These are phyloP conservation scores for Aspergillus ochraceus DNA, from an alignment of 2,329 filamentous ascomycete species.

Conservation along the genomic window DNA sequence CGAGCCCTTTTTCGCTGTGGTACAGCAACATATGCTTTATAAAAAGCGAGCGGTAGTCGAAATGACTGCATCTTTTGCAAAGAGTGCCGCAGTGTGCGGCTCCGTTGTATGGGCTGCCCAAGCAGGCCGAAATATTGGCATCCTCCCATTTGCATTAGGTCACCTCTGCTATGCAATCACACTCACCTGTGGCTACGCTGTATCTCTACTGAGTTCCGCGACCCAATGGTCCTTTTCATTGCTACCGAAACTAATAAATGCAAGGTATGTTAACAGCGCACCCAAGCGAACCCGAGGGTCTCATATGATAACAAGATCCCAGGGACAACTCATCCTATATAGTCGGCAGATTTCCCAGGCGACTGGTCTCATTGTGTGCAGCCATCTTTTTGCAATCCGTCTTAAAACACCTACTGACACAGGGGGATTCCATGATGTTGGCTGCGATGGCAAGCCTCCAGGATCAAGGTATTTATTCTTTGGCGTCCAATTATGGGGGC, in stretches of 20 bases:
- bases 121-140: conserved; percentile 60
- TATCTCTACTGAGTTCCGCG: conserved; percentile 60
- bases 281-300: background rate
- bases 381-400: conserved; percentile 85
- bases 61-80: conserved; percentile 73
- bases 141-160: conserved; percentile 85
- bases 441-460: conserved; percentile 72
- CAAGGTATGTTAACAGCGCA: conserved; percentile 38
- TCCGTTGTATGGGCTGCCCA: conserved; percentile 65
- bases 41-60: conserved; percentile 80
- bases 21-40: conserved; percentile 79
- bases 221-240: conserved; percentile 67
- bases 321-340: conserved; percentile 48
- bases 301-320: conserved; percentile 14
- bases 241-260: conserved; percentile 47
- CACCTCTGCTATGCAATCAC: conserved; percentile 73
- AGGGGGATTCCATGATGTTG: conserved; percentile 89
- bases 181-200: conserved; percentile 69
- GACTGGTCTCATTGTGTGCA: conserved; percentile 70
- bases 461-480: conserved; percentile 86
- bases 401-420: conserved; percentile 90
- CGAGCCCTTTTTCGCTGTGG: conserved; percentile 86
- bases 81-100: conserved; percentile 73
- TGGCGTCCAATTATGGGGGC: conserved; percentile 93
- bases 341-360: conserved; percentile 64